A percentile compares a stretch with the other conserved stretches of the same genome.
Evolutionary conservation across 176 grass and related monocot species (phyloP).

Genomic region (Thalia dealbata): DNA sequence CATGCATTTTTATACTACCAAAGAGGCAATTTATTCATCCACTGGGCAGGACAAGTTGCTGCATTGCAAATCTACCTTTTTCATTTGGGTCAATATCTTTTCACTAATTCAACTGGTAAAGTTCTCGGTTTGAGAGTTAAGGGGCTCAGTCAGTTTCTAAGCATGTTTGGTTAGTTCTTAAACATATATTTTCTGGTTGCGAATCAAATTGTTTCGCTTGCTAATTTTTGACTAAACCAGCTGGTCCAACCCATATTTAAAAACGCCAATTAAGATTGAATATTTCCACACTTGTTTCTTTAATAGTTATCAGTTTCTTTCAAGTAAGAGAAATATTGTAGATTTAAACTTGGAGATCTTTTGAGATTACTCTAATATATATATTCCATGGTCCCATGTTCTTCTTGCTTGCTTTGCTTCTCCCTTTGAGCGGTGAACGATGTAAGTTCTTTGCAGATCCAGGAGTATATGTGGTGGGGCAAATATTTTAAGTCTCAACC

Average conservation of each 20-base stretch:
- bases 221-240: background rate
- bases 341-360: background rate
- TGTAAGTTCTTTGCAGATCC: background rate
- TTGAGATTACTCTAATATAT: background rate
- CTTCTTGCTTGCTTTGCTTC: background rate
- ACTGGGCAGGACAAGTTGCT: too few species aligned
- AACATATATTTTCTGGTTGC: too few species aligned
- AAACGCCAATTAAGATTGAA: background rate
- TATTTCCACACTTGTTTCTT: background rate
- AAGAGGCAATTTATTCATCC: background rate
- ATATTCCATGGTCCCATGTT: background rate
- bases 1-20: background rate
- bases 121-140: too few species aligned
- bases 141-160: too few species aligned
- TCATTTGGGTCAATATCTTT: too few species aligned
- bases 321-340: background rate
- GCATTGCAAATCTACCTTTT: too few species aligned
- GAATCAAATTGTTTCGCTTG: background rate
- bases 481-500: too few species aligned
- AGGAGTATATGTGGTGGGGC: background rate
- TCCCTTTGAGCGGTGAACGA: background rate
- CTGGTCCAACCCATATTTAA: background rate
- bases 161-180: too few species aligned
- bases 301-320: background rate
- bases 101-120: too few species aligned